Base-by-base conservation (phyloP, 1,284 basidiomycete genomes). In the Xanthoconium separans region DNA sequence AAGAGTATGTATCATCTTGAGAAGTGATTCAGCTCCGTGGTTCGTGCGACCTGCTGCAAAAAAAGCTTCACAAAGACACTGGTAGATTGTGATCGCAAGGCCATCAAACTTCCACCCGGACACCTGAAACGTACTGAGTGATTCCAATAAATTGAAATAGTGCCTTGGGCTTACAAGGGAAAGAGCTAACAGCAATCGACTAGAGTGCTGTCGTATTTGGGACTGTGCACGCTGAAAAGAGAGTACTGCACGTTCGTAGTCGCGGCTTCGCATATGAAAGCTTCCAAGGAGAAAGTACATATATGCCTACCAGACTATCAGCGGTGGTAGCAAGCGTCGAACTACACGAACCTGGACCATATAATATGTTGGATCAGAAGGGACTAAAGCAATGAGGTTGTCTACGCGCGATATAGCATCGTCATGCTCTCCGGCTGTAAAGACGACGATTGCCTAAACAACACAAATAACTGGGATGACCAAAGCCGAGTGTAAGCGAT, bases 391-490 rank as follows among this genome's bases (percentile, higher is more conserved):
- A 15, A 34, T 43, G 8, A 55, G 34, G 20, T 53, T 20, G 1
- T 44, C 8, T 41, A 47, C n/a, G 27, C 54, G 50, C 16, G 27
- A 30, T 24, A 55, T 44, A n/a, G 40, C 54, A 22, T 44, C 31
- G 24, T 55, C 41, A 11, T 41, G 41, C 22, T 47, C 44, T 13
- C 45, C 45, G 34, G 40, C 44, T 13, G 29, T 15, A 29, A 55
- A 55, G 20, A 9, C 20, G 11, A 53, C 13, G 12, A 53, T 55
- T 15, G 44, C 44, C 54, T 53, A 18, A 24, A 16, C 10, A 13
- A 16, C 27, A 42, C 10, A 8, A 6, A 15, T 22, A 29, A 10
- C 6, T 42, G 31, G 18, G 5, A 16, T 8, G 15, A 18, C 33
- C 33, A 20, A 22, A 24, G 3, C 24, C 13, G 20, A n/a, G 6